Evolutionary conservation across 257 asterid genomes (phyloP), one percentile per base, ranked within the genome.

Genomic region (Salvia hispanica): DNA sequence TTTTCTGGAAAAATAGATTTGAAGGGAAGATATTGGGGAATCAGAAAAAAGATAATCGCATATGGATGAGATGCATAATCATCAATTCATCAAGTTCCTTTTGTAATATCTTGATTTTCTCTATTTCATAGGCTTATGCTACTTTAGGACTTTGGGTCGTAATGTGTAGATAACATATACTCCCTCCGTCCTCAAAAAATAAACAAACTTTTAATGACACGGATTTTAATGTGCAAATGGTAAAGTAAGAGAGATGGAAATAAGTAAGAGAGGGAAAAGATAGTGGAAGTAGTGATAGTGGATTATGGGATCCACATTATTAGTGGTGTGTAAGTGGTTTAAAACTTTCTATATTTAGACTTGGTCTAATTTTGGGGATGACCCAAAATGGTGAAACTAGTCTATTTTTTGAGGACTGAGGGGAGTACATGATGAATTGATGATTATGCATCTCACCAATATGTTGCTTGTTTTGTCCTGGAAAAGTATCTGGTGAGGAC

Each of bases 401-500:
- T 25, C 31, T 25, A 25, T 25, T 25, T 25, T 25, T 25, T 25
- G 2, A 25, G 31, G 31, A 25, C 31, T 1, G 31, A 25, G 1
- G 1, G 31, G 25, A 10, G 59, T 15, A 33, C 28, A 13, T 54
- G 37, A 57, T 25, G 31, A 25, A 25, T 25, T 25, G 31, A 25
- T 13, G 45, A 57, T 6, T 33, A 31, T 57, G 21, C 45, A 12
- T 31, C 33, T 28, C 43, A 56, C 9, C 18, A 56, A 11, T 7
- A 34, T 57, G 1, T 14, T 57, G 46, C 28, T 58, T 58, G 13
- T n/a, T 34, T n/a, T 58, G 63, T 34, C 21, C 31, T 58, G 44
- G 31, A 58, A 31, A 57, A 58, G 46, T 58, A 58, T n/a, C 36
- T 34, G 46, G 31, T 8, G 46, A 34, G n/a, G 63, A 58, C 11